These are phyloP conservation scores for Beauveria sp. DNA, from an alignment of 2,329 filamentous ascomycete genomes.

Conservation along the genomic window DNA sequence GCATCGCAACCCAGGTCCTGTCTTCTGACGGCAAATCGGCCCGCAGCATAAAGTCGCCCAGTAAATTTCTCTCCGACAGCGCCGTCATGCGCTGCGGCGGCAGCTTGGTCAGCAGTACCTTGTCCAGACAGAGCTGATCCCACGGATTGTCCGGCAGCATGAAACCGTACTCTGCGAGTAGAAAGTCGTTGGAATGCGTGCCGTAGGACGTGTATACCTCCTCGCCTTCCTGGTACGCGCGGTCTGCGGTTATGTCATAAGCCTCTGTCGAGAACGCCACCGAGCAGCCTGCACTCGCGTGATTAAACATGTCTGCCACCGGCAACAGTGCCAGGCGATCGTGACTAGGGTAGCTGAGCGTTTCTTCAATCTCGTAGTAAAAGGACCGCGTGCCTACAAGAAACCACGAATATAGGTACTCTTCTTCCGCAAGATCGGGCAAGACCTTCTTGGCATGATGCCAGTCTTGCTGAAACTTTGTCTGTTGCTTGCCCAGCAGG, in stretches of 20 bases:
- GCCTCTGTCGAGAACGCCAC: slow-evolving; percentile 41
- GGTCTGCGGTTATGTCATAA: slow-evolving; percentile 47
- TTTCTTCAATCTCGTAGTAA: slow-evolving; percentile 37
- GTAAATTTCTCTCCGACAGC: not conserved
- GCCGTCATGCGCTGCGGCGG: not conserved
- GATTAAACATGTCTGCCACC: slow-evolving; percentile 61
- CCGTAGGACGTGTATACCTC: slow-evolving; percentile 67
- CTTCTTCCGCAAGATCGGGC: slow-evolving; percentile 21
- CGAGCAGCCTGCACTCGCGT: slow-evolving; percentile 40
- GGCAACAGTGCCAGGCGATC: slow-evolving; percentile 59
- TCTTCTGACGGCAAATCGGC: not conserved
- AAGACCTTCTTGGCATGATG: slow-evolving; percentile 19
- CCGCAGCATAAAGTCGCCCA: not conserved
- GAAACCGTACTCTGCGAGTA: slow-evolving; percentile 61
- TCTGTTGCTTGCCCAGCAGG: slow-evolving; percentile 46
- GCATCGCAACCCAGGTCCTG: not conserved
- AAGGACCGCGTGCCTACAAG: slow-evolving; percentile 50
- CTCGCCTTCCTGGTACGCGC: slow-evolving; percentile 46
- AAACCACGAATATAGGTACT: slow-evolving; percentile 42
- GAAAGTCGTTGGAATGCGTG: slow-evolving; percentile 61
- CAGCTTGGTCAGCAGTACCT: not conserved
- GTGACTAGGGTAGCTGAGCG: slow-evolving; percentile 30
- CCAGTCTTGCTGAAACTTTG: slow-evolving; percentile 35
- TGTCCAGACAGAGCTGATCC: slow-evolving; percentile 23
- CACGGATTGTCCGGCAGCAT: slow-evolving; percentile 35